These are phyloP conservation scores for Talaromyces amestolkiae DNA, from an alignment of 2,329 filamentous ascomycete species.

Conservation along the genomic window DNA sequence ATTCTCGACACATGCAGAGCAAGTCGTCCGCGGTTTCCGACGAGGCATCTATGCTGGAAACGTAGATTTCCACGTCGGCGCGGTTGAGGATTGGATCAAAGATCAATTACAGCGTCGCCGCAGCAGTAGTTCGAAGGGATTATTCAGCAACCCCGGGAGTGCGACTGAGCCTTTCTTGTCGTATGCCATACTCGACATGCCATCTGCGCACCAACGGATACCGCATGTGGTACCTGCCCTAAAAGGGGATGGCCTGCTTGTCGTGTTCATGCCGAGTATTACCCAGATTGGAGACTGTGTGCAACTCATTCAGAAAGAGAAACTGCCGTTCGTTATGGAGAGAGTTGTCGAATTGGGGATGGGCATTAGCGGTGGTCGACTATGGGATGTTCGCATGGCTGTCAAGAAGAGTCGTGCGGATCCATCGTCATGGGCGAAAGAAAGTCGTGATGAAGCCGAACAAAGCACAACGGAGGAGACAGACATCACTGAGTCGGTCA, in stretches of 20 bases:
- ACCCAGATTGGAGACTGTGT: conserved; percentile 71
- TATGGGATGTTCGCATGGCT: conserved; percentile 48
- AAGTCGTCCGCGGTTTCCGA: conserved; percentile 65
- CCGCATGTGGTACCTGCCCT: conserved; percentile 53
- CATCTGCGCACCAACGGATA: conserved; percentile 56
- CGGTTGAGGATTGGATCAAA: conserved; percentile 62
- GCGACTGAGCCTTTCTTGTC: conserved; percentile 61
- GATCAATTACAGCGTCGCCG: conserved; percentile 48
- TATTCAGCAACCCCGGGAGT: background rate
- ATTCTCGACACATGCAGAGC: conserved; percentile 63
- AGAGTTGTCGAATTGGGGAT: conserved; percentile 47
- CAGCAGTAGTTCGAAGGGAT: conserved; percentile 25
- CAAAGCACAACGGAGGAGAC: conserved; percentile 17
- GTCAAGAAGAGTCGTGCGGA: conserved; percentile 37
- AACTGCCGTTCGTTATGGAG: conserved; percentile 53
- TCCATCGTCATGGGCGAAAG: conserved; percentile 31
- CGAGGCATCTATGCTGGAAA: conserved; percentile 67
- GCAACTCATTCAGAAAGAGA: conserved; percentile 52
- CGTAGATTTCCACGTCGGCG: conserved; percentile 71
- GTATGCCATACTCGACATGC: conserved; percentile 72
- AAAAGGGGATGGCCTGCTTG: conserved; percentile 61
- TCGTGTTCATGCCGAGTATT: conserved; percentile 73
- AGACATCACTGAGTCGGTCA: background rate
- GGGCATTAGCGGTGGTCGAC: conserved; percentile 46
- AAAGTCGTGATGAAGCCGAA: conserved; percentile 12